phyloP scores from a whole-genome alignment of 495 filamentous ascomycete species.

The Penicillium bovifimosum region DNA sequence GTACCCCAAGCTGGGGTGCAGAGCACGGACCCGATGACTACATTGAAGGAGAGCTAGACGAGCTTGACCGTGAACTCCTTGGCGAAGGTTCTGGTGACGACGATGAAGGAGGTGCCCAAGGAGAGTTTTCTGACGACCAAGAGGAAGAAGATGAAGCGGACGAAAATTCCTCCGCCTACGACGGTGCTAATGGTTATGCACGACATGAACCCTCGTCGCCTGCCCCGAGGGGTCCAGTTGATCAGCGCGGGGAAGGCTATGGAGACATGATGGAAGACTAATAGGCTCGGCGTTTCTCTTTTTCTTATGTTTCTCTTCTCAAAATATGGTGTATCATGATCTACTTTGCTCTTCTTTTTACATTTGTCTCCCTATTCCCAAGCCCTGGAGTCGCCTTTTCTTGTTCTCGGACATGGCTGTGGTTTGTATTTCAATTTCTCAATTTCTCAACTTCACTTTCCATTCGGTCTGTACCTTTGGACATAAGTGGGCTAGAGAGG shows the following conservation, averaged over 20 bases:
- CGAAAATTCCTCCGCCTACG: constrained; percentile 40
- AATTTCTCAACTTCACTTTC: neutral
- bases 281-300: constrained; percentile 10
- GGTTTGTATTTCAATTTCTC: neutral
- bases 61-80: constrained; percentile 47
- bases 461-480: neutral
- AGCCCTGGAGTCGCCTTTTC: neutral
- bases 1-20: constrained; percentile 21
- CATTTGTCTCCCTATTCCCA: neutral
- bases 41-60: constrained; percentile 43
- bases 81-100: constrained; percentile 46
- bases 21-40: constrained; percentile 26
- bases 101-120: constrained; percentile 21
- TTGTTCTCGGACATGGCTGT: neutral
- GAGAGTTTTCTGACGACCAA: constrained; percentile 23
- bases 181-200: constrained; percentile 36
- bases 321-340: constrained; percentile 5
- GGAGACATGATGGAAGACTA: constrained; percentile 32
- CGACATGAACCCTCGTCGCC: constrained; percentile 38
- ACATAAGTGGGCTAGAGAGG: neutral
- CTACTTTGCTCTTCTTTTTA: constrained; percentile 3
- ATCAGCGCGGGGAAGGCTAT: constrained; percentile 19
- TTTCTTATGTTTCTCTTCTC: neutral
- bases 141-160: constrained; percentile 35
- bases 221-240: constrained; percentile 8